phyloP scores from a whole-genome alignment of 1,284 basidiomycete species.

The Cutaneotrichosporon arboriforme region DNA sequence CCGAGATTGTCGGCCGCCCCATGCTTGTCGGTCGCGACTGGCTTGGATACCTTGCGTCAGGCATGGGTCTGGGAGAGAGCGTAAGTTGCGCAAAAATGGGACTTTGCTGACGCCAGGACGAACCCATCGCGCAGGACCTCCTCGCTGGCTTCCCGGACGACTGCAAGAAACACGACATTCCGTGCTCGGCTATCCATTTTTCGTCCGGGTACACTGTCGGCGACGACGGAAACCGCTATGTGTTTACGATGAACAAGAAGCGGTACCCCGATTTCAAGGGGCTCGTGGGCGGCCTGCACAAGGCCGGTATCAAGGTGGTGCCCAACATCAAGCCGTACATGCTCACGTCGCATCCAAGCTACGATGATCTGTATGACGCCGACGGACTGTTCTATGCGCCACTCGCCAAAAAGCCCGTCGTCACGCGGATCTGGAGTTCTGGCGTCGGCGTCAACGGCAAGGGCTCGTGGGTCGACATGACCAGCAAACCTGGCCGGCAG shows the following conservation, averaged over 20 bases:
- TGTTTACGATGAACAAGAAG: conserved; percentile 49
- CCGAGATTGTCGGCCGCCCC: conserved; percentile 45
- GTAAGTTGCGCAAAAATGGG: conserved; percentile 13
- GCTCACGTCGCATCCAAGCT: conserved; percentile 42
- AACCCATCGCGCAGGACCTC: conserved; percentile 48
- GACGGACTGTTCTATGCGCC: conserved; percentile 46
- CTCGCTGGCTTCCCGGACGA: conserved; percentile 46
- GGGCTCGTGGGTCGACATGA: conserved; percentile 50
- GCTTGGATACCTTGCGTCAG: conserved; percentile 47
- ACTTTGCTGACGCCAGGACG: conserved; percentile 23
- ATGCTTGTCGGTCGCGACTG: conserved; percentile 47
- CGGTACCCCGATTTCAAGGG: conserved; percentile 50
- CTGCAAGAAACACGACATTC: conserved; percentile 48
- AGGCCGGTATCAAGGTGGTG: conserved; percentile 47
- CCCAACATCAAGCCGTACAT: conserved; percentile 50
- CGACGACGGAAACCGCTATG: conserved; percentile 44
- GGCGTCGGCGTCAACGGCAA: conserved; percentile 45
- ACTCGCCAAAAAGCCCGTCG: conserved; percentile 32
- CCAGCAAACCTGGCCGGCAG: conserved; percentile 39
- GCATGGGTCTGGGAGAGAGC: conserved; percentile 48
- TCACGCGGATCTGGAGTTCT: conserved; percentile 48
- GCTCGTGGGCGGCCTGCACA: conserved; percentile 45
- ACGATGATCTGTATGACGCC: conserved; percentile 33
- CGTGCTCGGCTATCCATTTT: conserved; percentile 46
- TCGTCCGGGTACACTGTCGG: conserved; percentile 49